Evolutionary conservation across 805 yeast genomes (phyloP).

Genomic region (Saitoella complicata): DNA sequence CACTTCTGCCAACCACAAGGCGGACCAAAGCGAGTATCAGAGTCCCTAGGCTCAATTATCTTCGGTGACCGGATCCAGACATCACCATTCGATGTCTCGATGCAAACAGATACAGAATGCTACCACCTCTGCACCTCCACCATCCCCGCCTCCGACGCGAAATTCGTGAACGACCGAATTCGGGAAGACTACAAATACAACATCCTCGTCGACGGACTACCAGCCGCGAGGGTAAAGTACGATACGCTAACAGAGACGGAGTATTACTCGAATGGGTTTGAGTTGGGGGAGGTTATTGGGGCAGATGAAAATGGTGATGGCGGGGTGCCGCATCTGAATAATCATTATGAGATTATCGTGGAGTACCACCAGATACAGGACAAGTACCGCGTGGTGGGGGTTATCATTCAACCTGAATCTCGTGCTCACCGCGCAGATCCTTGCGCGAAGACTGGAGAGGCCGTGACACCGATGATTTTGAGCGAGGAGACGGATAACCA

Average conservation of each 20-base stretch:
- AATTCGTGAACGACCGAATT: conserved; percentile 63
- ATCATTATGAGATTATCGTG: conserved; percentile 63
- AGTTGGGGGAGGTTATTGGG: conserved; percentile 49
- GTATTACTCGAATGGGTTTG: conserved; percentile 70
- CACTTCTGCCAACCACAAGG: conserved; percentile 67
- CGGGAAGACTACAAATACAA: conserved; percentile 73
- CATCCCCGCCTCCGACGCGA: conserved; percentile 50
- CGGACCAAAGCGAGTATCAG: conserved; percentile 36
- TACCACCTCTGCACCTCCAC: conserved; percentile 40
- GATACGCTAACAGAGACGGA: conserved; percentile 43
- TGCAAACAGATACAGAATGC: conserved; percentile 63
- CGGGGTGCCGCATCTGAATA: conserved; percentile 40
- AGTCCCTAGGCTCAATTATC: conserved; percentile 78
- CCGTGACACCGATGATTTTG: conserved; percentile 21
- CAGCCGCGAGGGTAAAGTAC: conserved; percentile 48
- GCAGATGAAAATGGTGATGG: conserved; percentile 24
- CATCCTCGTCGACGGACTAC: conserved; percentile 91
- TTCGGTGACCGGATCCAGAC: conserved; percentile 92
- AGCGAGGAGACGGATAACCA: conserved; percentile 33
- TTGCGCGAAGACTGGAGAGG: conserved; percentile 16
- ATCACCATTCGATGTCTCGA: conserved; percentile 69
- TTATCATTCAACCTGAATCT: conserved; percentile 57
- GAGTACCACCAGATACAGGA: conserved; percentile 70
- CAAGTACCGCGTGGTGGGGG: conserved; percentile 80
- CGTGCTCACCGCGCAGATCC: conserved; percentile 23